Evolutionary conservation across 805 yeast genomes (phyloP), one percentile per base, ranked within the genome.

Genomic region (Priceomyces fermenticarens): DNA sequence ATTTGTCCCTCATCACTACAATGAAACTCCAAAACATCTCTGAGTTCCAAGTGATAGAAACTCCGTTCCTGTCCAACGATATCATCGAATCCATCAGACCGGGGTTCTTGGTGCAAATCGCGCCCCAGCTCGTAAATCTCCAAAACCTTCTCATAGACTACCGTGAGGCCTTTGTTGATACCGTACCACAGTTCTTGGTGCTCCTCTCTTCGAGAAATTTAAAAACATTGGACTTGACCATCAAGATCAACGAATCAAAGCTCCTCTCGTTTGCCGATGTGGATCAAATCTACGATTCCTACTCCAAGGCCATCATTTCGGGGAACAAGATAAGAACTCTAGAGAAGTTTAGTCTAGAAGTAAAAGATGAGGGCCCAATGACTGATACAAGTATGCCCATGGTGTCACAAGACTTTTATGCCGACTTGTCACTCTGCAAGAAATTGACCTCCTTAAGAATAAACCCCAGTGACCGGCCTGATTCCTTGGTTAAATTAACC

Each of bases 151-250:
- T 53, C 11, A 47, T 75, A 3, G 78, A 75, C 43, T 66, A 58
- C 46, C 56, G 72, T 36, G 77, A 74, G 47, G 58, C 67, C 11
- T 36, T 57, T 11, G 47, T 59, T n/a, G 78, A 73, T 49, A 59
- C 69, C 1, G 68, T 71, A 0, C 70, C 70, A 1, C 47, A 43
- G 1, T 71, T 73, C 45, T 50, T 72, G 3, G 20, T 30, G 1
- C 4, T 29, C 1, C 35, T 70, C 5, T 39, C 53, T 1, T 30
- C 42, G 6, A 34, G 39, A 0, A 42, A 39, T 1, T 47, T 75
- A n/a, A 43, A 49, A 14, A 58, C 65, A 29, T 53, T 75, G 10
- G 77, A 74, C 42, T 38, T 74, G 8, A 57, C 61, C 0, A 62
- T 74, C 4, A 53, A 75, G n/a, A 58, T 64, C 57, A 72, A 72